Evolutionary conservation across 352 stramenopile genomes (phyloP), one percentile per base, ranked within the genome.

Genomic region (Globisporangium emineosum): DNA sequence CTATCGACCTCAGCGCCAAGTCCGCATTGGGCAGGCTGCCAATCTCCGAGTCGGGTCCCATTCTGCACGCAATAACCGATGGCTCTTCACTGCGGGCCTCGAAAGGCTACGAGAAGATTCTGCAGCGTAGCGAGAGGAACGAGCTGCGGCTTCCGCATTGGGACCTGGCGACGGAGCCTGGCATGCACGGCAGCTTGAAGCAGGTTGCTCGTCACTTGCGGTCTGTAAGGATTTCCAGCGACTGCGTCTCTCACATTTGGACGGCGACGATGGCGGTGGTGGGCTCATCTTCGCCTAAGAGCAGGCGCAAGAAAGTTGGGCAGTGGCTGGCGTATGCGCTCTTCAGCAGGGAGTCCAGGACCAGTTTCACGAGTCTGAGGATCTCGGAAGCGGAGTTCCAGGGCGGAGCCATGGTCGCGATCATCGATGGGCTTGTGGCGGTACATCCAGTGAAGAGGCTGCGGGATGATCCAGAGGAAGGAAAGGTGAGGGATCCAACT

Each of bases 261-360:
- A 23, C n/a, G 5, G 21, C 23, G n/a, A n/a, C n/a, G n/a, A n/a
- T n/a, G 13, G 25, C 32, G 47, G 23, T 9, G 23, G 21, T 4
- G 23, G 19, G 2, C n/a, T 32, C 6, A 33, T 15, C 37, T n/a
- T 54, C 12, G 23, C 5, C 12, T 27, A 4, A 54, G 23, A 7
- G 9, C 23, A n/a, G 17, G 17, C 2, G 52, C 29, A 21, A 27
- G 25, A 45, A 17, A 10, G n/a, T 61, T 21, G 27, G 52, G 21
- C n/a, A 51, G 55, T 61, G 55, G 55, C 37, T 61, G 13, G 35
- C 19, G 35, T 53, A 53, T 25, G 23, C 37, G 3, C 55, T 61
- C 55, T 61, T 61, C 37, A 61, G 55, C 55, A 52, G 40, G 23
- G 55, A 61, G 15, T 29, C 55, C 5, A 27, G 12, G 7, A 13